Evolutionary conservation across 441 rosid species (phyloP).

Genomic region (Aleurites moluccanus): DNA sequence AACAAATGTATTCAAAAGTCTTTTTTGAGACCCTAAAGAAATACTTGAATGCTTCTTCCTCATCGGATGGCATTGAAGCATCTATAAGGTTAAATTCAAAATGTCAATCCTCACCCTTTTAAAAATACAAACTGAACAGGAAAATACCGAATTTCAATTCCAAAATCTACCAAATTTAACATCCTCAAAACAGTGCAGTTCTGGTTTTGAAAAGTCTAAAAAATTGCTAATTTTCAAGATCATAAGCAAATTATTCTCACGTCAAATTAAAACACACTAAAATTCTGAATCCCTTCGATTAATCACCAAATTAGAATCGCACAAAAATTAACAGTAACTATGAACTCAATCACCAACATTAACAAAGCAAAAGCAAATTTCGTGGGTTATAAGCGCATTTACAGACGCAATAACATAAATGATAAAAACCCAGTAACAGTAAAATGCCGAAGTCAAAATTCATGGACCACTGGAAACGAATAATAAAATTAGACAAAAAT

Average conservation of each 20-base stretch:
- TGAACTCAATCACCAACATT: background rate
- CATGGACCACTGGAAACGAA: background rate
- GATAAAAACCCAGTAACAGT: background rate
- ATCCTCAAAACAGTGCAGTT: background rate
- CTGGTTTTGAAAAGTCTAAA: background rate
- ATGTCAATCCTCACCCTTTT: background rate
- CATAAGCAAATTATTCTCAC: background rate
- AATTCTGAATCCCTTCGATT: background rate
- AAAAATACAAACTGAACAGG: background rate
- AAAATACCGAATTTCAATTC: background rate
- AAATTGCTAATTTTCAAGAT: background rate
- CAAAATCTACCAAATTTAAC: background rate
- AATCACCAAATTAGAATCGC: background rate
- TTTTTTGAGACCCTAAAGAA: conserved; percentile 84
- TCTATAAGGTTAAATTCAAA: conserved; percentile 33
- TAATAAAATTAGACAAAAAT: background rate
- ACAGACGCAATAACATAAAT: background rate
- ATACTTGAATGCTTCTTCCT: conserved; percentile 82
- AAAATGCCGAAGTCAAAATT: conserved; percentile 1
- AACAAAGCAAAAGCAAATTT: conserved; percentile 3
- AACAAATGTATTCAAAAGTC: conserved; percentile 80
- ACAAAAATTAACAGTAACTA: background rate
- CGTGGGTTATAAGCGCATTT: background rate
- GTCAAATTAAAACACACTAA: conserved; percentile 3
- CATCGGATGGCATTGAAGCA: conserved; percentile 45